Percentiles rank a stretch among this genome's conserved stretches.
These are phyloP conservation scores for Termitomyces sp. DNA, from an alignment of 768 basidiomycete species.

Conservation along the genomic window DNA sequence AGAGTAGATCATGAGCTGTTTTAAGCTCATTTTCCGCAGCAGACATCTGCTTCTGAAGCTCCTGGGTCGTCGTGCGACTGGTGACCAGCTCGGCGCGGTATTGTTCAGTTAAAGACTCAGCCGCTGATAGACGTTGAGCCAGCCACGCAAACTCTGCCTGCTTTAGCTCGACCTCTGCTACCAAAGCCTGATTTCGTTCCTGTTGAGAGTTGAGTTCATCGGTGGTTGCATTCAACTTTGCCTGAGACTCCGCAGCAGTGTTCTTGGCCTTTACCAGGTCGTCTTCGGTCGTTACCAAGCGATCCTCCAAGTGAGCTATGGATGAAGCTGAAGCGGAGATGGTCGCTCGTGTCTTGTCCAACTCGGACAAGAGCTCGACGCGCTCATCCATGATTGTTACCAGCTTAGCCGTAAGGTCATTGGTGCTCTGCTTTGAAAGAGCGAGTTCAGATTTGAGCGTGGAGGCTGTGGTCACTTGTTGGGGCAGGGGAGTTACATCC, in stretches of 20 bases:
- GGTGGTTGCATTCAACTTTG: constrained; percentile 1
- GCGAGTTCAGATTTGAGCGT: constrained; percentile 4
- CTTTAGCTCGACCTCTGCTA: constrained; percentile 1
- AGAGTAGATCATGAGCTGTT: constrained; percentile 12
- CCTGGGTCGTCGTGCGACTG: constrained; percentile 3
- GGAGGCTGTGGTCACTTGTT: background rate
- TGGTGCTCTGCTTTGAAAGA: constrained; percentile 11
- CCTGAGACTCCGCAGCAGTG: constrained; percentile 5
- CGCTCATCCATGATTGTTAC: constrained; percentile 8
- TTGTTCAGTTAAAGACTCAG: constrained; percentile 9
- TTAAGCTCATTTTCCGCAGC: constrained; percentile 2
- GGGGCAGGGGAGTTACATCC: background rate
- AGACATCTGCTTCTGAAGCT: constrained; percentile 10
- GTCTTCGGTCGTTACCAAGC: constrained; percentile 4
- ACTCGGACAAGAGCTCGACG: background rate
- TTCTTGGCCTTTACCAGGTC: constrained; percentile 2
- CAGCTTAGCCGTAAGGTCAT: constrained; percentile 12
- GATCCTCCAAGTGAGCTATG: constrained; percentile 1
- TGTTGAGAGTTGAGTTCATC: constrained; percentile 9
- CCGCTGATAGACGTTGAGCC: constrained; percentile 4
- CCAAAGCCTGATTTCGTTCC: constrained; percentile 10
- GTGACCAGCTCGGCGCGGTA: constrained; percentile 4
- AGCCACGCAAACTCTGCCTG: constrained; percentile 12
- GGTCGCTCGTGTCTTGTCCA: constrained; percentile 9
- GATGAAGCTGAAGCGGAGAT: constrained; percentile 5